Evolutionary conservation across 371 early-diverging fungal species (phyloP), one percentile per base, ranked within the genome.

Genomic region (Chytridium lagenaria): DNA sequence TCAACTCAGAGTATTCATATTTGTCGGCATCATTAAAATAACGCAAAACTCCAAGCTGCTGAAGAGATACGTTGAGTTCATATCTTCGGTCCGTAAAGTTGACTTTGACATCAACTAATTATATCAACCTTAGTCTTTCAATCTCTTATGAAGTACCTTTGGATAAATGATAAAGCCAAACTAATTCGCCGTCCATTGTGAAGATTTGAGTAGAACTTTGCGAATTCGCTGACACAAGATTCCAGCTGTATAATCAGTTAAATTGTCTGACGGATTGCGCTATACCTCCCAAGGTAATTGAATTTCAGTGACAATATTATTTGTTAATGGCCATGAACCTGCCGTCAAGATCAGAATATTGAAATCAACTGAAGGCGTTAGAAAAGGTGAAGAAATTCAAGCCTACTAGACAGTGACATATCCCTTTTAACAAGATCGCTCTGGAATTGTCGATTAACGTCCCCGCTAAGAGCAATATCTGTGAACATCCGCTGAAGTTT

Each of bases 401-500:
- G 34, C 61, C 12, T 64, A 79, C 82, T 70, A 66, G 77, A 74
- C 0, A 79, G 71, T 2, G 44, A 30, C n/a, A 68, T 59, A 10
- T 23, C 15, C 12, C 19, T 57, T 15, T 55, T 36, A 7, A 68
- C 61, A 15, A 70, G 44, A 52, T 37, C 39, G 23, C 36, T n/a
- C 70, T 84, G 82, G 74, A 93, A 95, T 10, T 82, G 77, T 23
- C 87, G 82, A 52, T 91, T 91, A 44, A 93, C 69, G 59, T 93
- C 94, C 31, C 85, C 81, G 68, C 92, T 92, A 36, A 95, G 77
- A 1, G 91, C 84, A 84, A 95, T 91, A 72, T 96, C 96, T 12
- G 93, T 93, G 69, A 94, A 91, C 95, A 96, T 95, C 37, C 93
- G 86, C 70, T 94, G 93, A 36, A 96, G 81, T 68, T 94, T 94